These are phyloP conservation scores for Cyclostephanos invisitatus DNA, from an alignment of 108 stramenopile genomes.

Conservation along the genomic window DNA sequence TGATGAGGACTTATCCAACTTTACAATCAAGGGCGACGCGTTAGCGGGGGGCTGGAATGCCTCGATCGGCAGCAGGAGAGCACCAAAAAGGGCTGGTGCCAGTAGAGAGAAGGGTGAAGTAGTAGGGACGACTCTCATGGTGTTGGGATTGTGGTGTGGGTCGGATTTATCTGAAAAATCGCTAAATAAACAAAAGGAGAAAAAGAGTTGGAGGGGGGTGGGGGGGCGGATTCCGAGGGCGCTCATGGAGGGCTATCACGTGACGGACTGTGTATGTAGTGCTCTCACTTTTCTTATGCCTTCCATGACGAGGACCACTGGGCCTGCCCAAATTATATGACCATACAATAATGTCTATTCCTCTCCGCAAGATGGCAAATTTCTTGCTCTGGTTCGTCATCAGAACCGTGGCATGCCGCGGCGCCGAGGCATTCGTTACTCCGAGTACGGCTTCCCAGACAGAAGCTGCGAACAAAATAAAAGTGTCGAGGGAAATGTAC, in stretches of 20 bases:
- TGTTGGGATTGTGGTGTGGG: not conserved
- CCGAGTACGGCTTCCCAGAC: not conserved
- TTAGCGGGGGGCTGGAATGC: conserved; percentile 1
- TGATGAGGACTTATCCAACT: not conserved
- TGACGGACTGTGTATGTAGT: no score
- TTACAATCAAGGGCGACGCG: not conserved
- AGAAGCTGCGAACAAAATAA: not conserved
- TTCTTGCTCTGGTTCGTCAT: not conserved
- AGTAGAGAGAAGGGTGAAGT: not conserved
- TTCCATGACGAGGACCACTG: no score
- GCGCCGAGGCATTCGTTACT: not conserved
- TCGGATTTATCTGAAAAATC: no score
- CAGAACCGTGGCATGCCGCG: not conserved
- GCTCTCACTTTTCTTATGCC: no score
- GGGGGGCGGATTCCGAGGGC: no score
- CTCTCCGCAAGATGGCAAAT: not conserved
- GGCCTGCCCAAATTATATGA: not conserved
- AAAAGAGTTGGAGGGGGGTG: no score
- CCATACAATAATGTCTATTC: not conserved
- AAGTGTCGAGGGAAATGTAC: not conserved
- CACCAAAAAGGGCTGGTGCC: conserved; percentile 1
- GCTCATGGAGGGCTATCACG: no score
- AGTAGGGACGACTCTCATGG: conserved; percentile 1
- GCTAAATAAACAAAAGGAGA: no score
- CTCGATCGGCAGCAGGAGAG: conserved; percentile 5